Evolutionary conservation across 1,284 basidiomycete species (phyloP).

Genomic region (Uromyces viciae-fabae): DNA sequence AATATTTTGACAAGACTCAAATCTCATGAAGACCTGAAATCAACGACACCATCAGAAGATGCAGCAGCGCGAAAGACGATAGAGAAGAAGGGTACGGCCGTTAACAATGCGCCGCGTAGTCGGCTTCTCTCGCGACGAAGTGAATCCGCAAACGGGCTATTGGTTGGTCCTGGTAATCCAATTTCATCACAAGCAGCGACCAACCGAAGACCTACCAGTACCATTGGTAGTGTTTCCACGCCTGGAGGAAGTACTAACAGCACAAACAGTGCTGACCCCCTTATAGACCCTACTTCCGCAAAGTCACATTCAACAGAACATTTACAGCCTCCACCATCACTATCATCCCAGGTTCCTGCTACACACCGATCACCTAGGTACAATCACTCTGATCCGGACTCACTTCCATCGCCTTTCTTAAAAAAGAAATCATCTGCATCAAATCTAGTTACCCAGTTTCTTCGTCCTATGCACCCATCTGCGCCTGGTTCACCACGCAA

Average conservation of each 20-base stretch:
- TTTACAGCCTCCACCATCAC: not conserved
- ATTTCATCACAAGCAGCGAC: not conserved
- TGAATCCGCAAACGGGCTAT: slow-evolving; percentile 33
- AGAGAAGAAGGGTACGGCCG: slow-evolving; percentile 1
- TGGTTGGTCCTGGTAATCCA: not conserved
- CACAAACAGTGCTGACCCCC: slow-evolving; percentile 15
- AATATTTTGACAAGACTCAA: slow-evolving; percentile 28
- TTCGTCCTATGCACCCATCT: not conserved
- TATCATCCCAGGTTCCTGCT: not conserved
- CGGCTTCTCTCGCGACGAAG: slow-evolving; percentile 27
- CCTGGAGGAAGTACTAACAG: slow-evolving; percentile 31
- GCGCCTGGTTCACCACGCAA: slow-evolving; percentile 47
- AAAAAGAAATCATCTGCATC: slow-evolving; percentile 41
- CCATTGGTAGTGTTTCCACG: slow-evolving; percentile 17
- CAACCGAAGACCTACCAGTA: slow-evolving; percentile 27
- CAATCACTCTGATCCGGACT: slow-evolving; percentile 40
- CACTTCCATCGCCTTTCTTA: slow-evolving; percentile 36
- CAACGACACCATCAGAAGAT: slow-evolving; percentile 1
- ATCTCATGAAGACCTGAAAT: slow-evolving; percentile 13
- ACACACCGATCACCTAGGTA: slow-evolving; percentile 28
- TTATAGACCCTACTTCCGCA: not conserved
- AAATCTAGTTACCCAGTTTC: slow-evolving; percentile 17
- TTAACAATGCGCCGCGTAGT: not conserved
- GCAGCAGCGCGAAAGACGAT: not conserved
- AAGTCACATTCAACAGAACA: not conserved